These are phyloP conservation scores for Phoenix roebelenii DNA, from an alignment of 176 grass and related monocot genomes.

Conservation along the genomic window DNA sequence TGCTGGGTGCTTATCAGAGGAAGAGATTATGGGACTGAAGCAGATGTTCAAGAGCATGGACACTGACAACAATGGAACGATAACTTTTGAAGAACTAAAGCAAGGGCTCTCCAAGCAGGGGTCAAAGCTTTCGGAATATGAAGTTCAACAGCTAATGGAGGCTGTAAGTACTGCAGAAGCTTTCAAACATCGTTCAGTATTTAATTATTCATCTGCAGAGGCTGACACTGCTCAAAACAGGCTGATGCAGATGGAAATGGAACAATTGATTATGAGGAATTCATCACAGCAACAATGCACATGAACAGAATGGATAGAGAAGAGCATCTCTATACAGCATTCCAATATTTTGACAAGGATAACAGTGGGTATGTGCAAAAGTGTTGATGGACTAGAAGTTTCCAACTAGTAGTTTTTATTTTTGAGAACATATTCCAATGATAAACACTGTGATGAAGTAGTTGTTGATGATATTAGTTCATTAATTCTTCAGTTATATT, in stretches of 20 bases:
- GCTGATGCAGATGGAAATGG: slow-evolving; percentile 20
- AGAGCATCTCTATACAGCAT: slow-evolving; percentile 18
- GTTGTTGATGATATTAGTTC: not conserved
- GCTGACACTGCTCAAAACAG: not conserved
- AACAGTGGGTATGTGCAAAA: slow-evolving; percentile 12
- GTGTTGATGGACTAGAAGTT: not conserved
- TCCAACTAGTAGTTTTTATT: not conserved
- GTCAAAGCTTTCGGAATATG: slow-evolving; percentile 12
- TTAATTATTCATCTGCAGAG: not conserved
- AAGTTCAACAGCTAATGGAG: slow-evolving; percentile 11
- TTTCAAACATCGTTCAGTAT: too few relatives aligned
- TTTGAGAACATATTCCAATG: not conserved
- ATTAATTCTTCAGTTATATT: not conserved
- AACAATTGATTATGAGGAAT: slow-evolving; percentile 12
- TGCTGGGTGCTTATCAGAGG: slow-evolving; percentile 10
- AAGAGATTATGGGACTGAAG: slow-evolving; percentile 7
- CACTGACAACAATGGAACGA: slow-evolving; percentile 6
- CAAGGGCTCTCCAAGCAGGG: slow-evolving; percentile 5
- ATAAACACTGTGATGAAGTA: not conserved
- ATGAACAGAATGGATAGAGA: slow-evolving; percentile 14
- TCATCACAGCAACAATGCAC: slow-evolving; percentile 17
- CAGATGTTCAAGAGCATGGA: slow-evolving; percentile 18
- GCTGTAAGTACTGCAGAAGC: not conserved
- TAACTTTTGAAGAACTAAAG: slow-evolving; percentile 10
- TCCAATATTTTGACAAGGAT: slow-evolving; percentile 13